phyloP scores from a whole-genome alignment of 176 grass and related monocot species.

The Poa pratensis region DNA sequence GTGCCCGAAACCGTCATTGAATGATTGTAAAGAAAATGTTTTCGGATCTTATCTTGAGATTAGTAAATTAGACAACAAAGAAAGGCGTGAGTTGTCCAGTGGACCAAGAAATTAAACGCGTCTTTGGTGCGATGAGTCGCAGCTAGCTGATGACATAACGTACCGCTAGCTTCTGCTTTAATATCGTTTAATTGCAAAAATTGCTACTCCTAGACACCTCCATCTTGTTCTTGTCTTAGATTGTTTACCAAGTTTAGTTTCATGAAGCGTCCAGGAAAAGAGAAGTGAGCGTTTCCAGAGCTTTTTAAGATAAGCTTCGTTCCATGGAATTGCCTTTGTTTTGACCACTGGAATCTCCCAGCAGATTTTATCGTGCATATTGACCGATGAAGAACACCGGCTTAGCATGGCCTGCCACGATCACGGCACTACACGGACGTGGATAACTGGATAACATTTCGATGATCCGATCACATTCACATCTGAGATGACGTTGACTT shows the following conservation, averaged over 20 bases:
- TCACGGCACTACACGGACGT: not conserved
- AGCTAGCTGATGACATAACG: not conserved
- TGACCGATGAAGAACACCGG: not conserved
- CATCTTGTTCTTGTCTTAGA: too few relatives aligned
- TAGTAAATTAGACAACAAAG: not conserved
- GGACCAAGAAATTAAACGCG: constrained; percentile 16
- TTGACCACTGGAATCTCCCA: not conserved
- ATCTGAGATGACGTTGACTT: not conserved
- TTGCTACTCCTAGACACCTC: too few relatives aligned
- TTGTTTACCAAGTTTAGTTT: too few relatives aligned
- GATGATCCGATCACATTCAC: not conserved
- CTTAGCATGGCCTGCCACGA: not conserved
- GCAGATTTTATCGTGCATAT: not conserved
- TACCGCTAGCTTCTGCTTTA: too few relatives aligned
- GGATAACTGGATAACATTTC: not conserved
- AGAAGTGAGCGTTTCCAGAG: too few relatives aligned
- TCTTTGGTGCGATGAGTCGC: not conserved
- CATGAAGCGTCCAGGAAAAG: too few relatives aligned
- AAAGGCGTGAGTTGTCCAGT: not conserved
- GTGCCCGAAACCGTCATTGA: not conserved
- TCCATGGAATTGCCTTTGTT: not conserved
- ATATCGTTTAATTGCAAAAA: too few relatives aligned
- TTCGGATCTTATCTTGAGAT: not conserved
- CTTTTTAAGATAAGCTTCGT: too few relatives aligned
- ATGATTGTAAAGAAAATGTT: not conserved